These are phyloP conservation scores for Lyophyllum atratum DNA, from an alignment of 768 basidiomycete species.

Conservation along the genomic window DNA sequence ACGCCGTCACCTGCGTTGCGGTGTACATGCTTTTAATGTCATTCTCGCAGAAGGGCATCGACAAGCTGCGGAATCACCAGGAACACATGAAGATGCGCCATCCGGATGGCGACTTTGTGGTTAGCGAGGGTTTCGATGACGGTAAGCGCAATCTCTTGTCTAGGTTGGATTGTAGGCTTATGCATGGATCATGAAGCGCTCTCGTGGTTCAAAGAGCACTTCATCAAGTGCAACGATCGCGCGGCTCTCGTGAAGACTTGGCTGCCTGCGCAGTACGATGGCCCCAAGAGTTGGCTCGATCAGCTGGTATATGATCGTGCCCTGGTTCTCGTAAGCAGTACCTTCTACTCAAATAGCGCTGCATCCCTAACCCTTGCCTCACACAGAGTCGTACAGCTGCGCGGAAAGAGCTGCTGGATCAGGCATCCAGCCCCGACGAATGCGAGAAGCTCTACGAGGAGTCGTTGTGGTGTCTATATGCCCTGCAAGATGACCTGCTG, in stretches of 20 bases:
- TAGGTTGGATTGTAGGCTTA: background rate
- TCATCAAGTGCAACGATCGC: conserved; percentile 92
- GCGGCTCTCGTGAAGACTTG: conserved; percentile 87
- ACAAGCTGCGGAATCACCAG: conserved; percentile 75
- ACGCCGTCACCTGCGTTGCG: conserved; percentile 83
- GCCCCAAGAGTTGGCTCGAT: conserved; percentile 83
- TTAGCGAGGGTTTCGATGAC: conserved; percentile 81
- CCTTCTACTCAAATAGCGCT: background rate
- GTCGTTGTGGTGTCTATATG: conserved; percentile 91
- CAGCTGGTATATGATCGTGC: conserved; percentile 94
- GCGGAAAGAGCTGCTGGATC: conserved; percentile 84
- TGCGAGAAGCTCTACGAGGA: conserved; percentile 96
- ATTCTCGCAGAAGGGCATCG: conserved; percentile 92
- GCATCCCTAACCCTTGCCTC: background rate
- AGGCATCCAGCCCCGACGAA: conserved; percentile 72
- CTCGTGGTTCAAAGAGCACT: conserved; percentile 91
- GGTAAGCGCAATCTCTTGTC: conserved; percentile 40
- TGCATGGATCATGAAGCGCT: conserved; percentile 50
- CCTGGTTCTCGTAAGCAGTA: conserved; percentile 67
- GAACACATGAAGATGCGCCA: conserved; percentile 82
- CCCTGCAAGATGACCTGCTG: conserved; percentile 85
- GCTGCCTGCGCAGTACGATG: conserved; percentile 81
- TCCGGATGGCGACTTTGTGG: conserved; percentile 72
- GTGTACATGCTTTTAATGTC: conserved; percentile 91
- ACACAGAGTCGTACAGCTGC: conserved; percentile 89